Base-by-base conservation (phyloP, 495 filamentous ascomycete species). In the Filosporella fistucella region DNA sequence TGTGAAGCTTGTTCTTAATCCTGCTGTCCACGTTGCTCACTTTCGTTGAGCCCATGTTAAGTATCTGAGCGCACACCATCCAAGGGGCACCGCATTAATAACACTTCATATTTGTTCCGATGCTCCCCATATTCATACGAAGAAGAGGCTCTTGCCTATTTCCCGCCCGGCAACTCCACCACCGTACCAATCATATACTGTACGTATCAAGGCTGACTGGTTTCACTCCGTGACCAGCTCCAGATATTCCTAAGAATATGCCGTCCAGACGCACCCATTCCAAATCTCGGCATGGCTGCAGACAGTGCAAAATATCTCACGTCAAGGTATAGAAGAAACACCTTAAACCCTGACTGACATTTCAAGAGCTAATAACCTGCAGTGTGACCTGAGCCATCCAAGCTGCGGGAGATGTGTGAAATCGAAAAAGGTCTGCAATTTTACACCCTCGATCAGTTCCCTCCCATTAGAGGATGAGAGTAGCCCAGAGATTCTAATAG, bases 251-350 rank as follows among this genome's bases (percentile, higher is more conserved):
- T n/a, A n/a, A n/a, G 25, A 28, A 37, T 9, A 52, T 52, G 49
- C 42, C 49, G 2, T 52, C 49, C 1, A 23, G 49, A 30, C 33
- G 43, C 20, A 21, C 35, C 6, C 49, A 52, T 35, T 12, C 20
- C 11, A 52, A 52, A 28, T 52, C 49, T 6, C 42, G 49, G 3
- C 33, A 40, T 20, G 49, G 49, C 11, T 52, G 49, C 26, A 25
- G 12, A 7, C 23, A 46, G 16, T 52, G 49, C 20, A 52, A 52
- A 34, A 7, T 28, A 13, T 10, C 28, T 26, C 41, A 35, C 18
- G 26, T 52, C 21, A 52, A 52, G 42, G 49, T 52, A 24, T 29
- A 33, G 5, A 43, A 14, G 4, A 2, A 30, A 2, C 3, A 13
- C 26, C 21, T 13, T 9, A 11, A 7, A 13, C 10, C 26, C 13